Base-by-base conservation (phyloP, 1,284 basidiomycete species). In the Irpex lacteus region DNA sequence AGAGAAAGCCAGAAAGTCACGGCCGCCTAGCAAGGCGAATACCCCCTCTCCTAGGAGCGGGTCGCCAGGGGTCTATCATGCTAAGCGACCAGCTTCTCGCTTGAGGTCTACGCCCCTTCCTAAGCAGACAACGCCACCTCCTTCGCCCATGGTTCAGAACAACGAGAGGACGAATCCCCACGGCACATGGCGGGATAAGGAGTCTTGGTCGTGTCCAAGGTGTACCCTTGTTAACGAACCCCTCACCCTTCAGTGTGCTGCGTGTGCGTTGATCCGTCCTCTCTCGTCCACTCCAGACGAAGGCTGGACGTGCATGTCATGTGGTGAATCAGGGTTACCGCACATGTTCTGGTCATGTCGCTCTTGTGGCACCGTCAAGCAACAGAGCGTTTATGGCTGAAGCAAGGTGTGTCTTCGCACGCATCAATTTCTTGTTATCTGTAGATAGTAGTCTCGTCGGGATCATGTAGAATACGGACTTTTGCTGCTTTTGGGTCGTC, bases 261-360 rank as follows among this genome's bases (percentile, higher is more conserved):
- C 85, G 2, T 95, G 94, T 71, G 70, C 78, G 11, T 73, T 81
- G 1, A 74, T 76, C 26, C 84, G 84, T 47, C 87, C 89, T 0
- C 66, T 68, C 2, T 75, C 57, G 11, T 49, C 44, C 36, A 60
- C 60, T 49, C 54, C 13, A 15, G 63, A 76, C 60, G 68, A 76
- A 18, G 83, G 83, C 2, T 95, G 92, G 92, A 80, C 78, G 18
- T 95, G 93, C 72, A 74, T 80, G 13, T 77, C 78, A n/a, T 95
- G 93, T 66, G 86, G 86, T 13, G 83, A 87, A 72, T 75, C 73
- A 21, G 86, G 82, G 40, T 88, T 87, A 70, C 81, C 83, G 3
- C 82, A 85, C 68, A 82, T 87, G 32, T 85, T 87, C 67, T 94
- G 91, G 92, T 88, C 85, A 61, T 95, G 94, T 77, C 74, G 76